These are phyloP conservation scores for Mycena galericulata DNA, from an alignment of 768 basidiomycete species.

Conservation along the genomic window DNA sequence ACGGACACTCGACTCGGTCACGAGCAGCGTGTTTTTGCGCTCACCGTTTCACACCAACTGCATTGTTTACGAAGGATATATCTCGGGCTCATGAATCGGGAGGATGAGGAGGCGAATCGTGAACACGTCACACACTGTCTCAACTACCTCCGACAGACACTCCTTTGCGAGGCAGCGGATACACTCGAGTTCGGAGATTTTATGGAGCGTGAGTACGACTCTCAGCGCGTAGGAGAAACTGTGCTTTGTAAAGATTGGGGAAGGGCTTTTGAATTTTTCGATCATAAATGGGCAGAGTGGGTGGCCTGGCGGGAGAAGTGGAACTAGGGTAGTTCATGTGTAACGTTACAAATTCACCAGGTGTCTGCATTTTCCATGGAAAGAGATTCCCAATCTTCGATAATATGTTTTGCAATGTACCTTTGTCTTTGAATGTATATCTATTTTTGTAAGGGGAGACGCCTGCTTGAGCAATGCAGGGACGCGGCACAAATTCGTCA, in stretches of 20 bases:
- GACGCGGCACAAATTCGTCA: too few species aligned
- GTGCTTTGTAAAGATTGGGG: slow-evolving; percentile 42
- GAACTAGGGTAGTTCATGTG: slow-evolving; percentile 18
- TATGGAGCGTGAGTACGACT: slow-evolving; percentile 40
- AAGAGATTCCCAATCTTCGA: too few species aligned
- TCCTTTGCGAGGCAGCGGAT: slow-evolving; percentile 49
- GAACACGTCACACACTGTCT: slow-evolving; percentile 51
- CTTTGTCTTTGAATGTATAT: too few species aligned
- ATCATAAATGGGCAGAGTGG: slow-evolving; percentile 9
- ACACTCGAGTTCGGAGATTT: slow-evolving; percentile 50
- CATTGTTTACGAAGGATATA: slow-evolving; percentile 41
- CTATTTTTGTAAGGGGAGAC: too few species aligned
- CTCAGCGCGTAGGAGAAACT: slow-evolving; percentile 23
- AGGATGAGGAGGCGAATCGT: slow-evolving; percentile 15
- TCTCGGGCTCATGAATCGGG: slow-evolving; percentile 32
- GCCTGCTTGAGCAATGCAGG: too few species aligned
- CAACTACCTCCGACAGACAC: slow-evolving; percentile 50
- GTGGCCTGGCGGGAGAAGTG: neutral
- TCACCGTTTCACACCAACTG: slow-evolving; percentile 43
- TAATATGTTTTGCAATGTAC: too few species aligned
- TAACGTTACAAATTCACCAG: too few species aligned
- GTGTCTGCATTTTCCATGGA: too few species aligned
- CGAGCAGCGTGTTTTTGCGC: slow-evolving; percentile 35
- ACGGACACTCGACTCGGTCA: slow-evolving; percentile 40
- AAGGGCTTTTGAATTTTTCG: slow-evolving; percentile 29